A percentile compares a stretch with the other conserved stretches of the same genome.
These are phyloP conservation scores for Vanilla planifolia DNA, from an alignment of 106 monocot genomes.

Conservation along the genomic window DNA sequence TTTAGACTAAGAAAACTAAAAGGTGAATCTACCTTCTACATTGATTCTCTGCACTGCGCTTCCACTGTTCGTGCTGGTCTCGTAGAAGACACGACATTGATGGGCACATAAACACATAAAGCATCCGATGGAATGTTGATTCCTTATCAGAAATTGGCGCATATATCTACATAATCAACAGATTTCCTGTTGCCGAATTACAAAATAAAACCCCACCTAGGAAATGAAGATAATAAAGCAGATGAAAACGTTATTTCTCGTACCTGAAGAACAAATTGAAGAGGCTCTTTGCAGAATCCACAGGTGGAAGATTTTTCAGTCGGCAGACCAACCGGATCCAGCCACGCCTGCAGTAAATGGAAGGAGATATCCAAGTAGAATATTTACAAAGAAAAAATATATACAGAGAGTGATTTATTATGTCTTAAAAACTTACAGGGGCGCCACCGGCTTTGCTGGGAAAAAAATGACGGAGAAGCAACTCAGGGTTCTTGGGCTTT, in stretches of 20 bases:
- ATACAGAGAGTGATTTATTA: background rate
- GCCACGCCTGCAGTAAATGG: slow-evolving; percentile 55
- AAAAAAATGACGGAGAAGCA: slow-evolving; percentile 72
- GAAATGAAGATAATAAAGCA: background rate
- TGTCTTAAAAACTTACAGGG: slow-evolving; percentile 36
- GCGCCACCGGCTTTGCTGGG: slow-evolving; percentile 87
- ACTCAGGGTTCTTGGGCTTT: slow-evolving; percentile 48
- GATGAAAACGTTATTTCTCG: background rate
- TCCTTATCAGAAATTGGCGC: slow-evolving; percentile 64
- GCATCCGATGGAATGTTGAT: slow-evolving; percentile 67
- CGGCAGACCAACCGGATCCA: slow-evolving; percentile 72
- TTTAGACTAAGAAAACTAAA: background rate
- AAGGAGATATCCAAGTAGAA: slow-evolving; percentile 1
- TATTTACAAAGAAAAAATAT: background rate
- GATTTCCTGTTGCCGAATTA: background rate
- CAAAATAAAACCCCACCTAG: background rate
- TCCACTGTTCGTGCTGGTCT: slow-evolving; percentile 97
- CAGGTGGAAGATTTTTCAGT: slow-evolving; percentile 39
- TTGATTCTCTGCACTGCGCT: slow-evolving; percentile 25
- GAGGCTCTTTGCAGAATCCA: slow-evolving; percentile 73
- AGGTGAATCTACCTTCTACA: slow-evolving; percentile 52
- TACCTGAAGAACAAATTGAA: slow-evolving; percentile 91
- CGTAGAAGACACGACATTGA: slow-evolving; percentile 74
- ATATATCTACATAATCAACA: slow-evolving; percentile 47
- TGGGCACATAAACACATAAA: slow-evolving; percentile 90